These are phyloP conservation scores for Xylaria arbuscula DNA, from an alignment of 2,329 filamentous ascomycete species.

Conservation along the genomic window DNA sequence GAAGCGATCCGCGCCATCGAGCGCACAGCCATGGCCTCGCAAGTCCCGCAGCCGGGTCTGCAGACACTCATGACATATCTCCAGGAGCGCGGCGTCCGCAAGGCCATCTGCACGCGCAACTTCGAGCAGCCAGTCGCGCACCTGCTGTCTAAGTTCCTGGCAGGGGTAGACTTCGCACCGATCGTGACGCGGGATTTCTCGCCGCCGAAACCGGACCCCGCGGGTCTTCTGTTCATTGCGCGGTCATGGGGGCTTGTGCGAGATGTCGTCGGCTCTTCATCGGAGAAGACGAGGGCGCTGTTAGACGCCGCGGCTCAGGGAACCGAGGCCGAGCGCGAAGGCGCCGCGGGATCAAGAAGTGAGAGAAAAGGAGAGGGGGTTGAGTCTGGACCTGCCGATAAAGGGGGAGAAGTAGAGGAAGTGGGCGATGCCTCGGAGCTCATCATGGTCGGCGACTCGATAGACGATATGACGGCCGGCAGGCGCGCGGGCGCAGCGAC, in stretches of 20 bases:
- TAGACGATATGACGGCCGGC: slow-evolving; percentile 94
- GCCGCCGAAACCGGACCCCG: slow-evolving; percentile 88
- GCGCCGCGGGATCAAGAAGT: slow-evolving; percentile 37
- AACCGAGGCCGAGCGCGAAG: slow-evolving; percentile 33
- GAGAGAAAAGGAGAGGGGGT: not conserved
- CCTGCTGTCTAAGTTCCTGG: slow-evolving; percentile 79
- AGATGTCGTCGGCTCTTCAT: not conserved
- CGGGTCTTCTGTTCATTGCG: slow-evolving; percentile 88
- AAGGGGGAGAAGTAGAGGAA: slow-evolving; percentile 38
- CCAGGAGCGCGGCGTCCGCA: slow-evolving; percentile 71
- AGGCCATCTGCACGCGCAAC: slow-evolving; percentile 94
- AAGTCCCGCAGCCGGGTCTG: slow-evolving; percentile 85
- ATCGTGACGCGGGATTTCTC: slow-evolving; percentile 86
- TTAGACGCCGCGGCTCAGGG: slow-evolving; percentile 17
- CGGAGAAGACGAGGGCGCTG: slow-evolving; percentile 34
- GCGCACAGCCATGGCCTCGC: slow-evolving; percentile 70
- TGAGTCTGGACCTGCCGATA: slow-evolving; percentile 8
- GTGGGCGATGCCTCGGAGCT: slow-evolving; percentile 64
- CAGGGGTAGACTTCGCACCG: slow-evolving; percentile 74
- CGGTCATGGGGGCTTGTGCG: slow-evolving; percentile 73
- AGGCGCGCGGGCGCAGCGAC: slow-evolving; percentile 86
- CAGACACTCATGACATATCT: slow-evolving; percentile 83
- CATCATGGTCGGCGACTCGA: slow-evolving; percentile 80
- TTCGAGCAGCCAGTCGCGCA: slow-evolving; percentile 84
- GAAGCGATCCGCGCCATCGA: slow-evolving; percentile 83